Evolutionary conservation across 306 rosid genomes (phyloP).

Genomic region (Begonia fuchsioides): DNA sequence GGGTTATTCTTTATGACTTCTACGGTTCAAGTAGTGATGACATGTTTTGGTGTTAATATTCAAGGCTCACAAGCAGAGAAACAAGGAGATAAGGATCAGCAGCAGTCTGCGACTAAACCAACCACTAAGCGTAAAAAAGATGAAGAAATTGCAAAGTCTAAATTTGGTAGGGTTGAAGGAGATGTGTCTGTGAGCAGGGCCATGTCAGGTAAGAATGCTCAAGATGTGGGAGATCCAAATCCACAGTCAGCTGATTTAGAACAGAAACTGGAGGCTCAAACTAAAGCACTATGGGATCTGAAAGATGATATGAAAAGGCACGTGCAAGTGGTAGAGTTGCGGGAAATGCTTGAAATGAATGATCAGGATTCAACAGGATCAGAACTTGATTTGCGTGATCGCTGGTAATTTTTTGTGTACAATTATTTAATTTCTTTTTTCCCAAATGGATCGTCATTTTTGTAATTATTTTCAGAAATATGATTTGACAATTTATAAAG

Average conservation of each 20-base stretch:
- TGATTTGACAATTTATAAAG: too few species aligned
- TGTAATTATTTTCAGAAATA: too few species aligned
- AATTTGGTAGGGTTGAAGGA: conserved; percentile 43
- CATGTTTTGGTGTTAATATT: too few species aligned
- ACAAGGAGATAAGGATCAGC: conserved; percentile 25
- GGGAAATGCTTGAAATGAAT: conserved; percentile 69
- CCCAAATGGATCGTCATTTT: too few species aligned
- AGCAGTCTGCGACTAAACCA: conserved; percentile 36
- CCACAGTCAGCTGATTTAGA: conserved; percentile 30
- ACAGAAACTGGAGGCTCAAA: conserved; percentile 52
- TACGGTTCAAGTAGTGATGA: too few species aligned
- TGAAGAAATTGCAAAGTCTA: conserved; percentile 29
- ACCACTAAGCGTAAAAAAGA: conserved; percentile 63
- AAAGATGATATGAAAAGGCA: conserved; percentile 80
- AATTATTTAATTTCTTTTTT: too few species aligned
- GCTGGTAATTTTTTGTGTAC: conserved; percentile 56
- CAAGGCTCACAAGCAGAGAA: conserved; percentile 25
- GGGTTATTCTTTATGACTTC: too few species aligned
- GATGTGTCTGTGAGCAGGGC: conserved; percentile 42
- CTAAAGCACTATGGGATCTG: conserved; percentile 65
- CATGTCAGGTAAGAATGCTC: conserved; percentile 15
- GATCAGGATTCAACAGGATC: conserved; percentile 73
- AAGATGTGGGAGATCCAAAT: conserved; percentile 10
- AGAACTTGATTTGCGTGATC: conserved; percentile 89
- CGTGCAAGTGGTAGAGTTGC: conserved; percentile 56